Evolutionary conservation across 352 stramenopile genomes (phyloP).

Genomic region (Pythium brassicae): DNA sequence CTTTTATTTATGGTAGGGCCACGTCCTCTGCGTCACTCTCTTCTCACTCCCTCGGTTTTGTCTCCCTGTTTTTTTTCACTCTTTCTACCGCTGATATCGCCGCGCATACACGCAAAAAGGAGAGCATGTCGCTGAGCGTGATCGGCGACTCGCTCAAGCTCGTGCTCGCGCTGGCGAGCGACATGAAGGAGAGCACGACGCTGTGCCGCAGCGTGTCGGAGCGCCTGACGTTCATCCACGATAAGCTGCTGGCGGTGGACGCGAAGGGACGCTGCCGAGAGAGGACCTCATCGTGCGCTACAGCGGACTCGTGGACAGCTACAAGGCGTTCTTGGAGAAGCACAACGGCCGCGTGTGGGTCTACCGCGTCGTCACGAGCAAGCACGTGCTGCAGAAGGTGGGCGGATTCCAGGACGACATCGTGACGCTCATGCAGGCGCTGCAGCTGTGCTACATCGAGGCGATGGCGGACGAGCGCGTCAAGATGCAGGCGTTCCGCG

Average conservation of each 20-base stretch:
- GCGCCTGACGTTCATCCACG: not conserved
- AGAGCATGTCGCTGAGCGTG: no score
- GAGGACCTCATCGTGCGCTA: not conserved
- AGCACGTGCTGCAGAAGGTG: not conserved
- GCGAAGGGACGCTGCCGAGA: not conserved
- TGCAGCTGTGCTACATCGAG: not conserved
- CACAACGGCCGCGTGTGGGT: not conserved
- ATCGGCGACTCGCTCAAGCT: no score
- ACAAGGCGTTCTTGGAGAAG: not conserved
- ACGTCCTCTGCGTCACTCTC: no score
- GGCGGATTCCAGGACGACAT: not conserved
- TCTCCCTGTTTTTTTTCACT: no score
- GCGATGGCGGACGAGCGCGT: not conserved
- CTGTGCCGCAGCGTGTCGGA: not conserved
- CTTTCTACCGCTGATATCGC: no score
- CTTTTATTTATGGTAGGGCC: no score
- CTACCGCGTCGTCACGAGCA: not conserved
- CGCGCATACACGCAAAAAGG: no score
- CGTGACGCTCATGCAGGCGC: not conserved
- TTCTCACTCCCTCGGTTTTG: no score
- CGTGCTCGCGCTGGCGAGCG: not conserved
- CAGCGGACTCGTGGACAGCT: not conserved
- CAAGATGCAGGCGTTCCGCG: not conserved
- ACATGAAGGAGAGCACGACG: constrained; percentile 1
- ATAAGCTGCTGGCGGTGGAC: not conserved